phyloP scores from a whole-genome alignment of 176 grass and related monocot species.

The Eleusine indica region DNA sequence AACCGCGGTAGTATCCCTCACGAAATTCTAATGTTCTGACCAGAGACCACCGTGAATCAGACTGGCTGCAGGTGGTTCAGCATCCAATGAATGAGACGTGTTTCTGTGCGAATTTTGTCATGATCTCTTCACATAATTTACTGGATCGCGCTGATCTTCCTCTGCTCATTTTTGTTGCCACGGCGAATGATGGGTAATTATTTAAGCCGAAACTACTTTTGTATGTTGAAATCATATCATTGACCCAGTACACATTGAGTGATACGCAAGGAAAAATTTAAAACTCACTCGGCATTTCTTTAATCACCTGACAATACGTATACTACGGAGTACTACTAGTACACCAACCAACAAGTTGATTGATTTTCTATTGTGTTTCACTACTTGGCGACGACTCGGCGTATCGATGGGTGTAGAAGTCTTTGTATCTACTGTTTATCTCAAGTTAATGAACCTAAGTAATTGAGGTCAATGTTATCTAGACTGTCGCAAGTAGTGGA shows the following conservation, averaged over 20 bases:
- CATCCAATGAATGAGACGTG: not conserved
- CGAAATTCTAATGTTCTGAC: not conserved
- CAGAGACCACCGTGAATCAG: too few species aligned
- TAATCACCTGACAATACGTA: too few species aligned
- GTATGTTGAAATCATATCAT: not conserved
- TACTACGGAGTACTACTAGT: not conserved
- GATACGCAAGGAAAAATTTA: too few species aligned
- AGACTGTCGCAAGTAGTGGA: not conserved
- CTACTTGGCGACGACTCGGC: not conserved
- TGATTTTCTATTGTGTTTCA: not conserved
- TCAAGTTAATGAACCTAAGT: not conserved
- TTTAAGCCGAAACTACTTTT: not conserved
- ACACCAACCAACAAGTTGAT: not conserved
- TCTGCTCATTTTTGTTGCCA: too few species aligned
- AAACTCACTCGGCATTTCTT: not conserved
- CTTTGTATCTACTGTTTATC: not conserved
- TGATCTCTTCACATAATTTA: not conserved
- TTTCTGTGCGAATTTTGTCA: not conserved
- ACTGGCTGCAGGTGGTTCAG: not conserved
- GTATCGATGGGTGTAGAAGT: not conserved
- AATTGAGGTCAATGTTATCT: conserved; percentile 5
- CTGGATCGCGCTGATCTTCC: not conserved
- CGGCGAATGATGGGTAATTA: not conserved
- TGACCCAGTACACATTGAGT: not conserved
- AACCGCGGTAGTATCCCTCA: not conserved